Evolutionary conservation across 768 basidiomycete genomes (phyloP).

Genomic region (Phlebiopsis gigantea): DNA sequence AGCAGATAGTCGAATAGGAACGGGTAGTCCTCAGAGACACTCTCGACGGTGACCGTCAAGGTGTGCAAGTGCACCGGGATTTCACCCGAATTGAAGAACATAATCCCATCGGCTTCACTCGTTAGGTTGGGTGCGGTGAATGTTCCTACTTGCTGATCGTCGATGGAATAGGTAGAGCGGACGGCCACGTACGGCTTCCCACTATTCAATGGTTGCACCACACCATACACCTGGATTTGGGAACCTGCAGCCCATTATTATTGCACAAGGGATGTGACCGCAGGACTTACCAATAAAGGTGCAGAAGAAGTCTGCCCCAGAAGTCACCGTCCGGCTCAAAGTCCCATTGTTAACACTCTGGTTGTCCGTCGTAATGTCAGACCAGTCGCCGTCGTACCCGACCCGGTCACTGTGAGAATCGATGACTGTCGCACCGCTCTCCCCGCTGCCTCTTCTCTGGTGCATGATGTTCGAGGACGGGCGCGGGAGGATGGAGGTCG

Average conservation of each 20-base stretch:
- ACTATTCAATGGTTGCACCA: slow-evolving; percentile 1
- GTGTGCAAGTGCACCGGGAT: slow-evolving; percentile 10
- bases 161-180: slow-evolving; percentile 14
- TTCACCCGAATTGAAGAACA: slow-evolving; percentile 16
- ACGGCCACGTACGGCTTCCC: not conserved
- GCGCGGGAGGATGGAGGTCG: not conserved
- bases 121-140: slow-evolving; percentile 13
- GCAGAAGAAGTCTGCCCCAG: slow-evolving; percentile 7
- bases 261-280: not conserved
- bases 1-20: slow-evolving; percentile 18
- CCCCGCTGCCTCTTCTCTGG: not conserved
- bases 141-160: not conserved
- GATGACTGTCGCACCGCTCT: not conserved
- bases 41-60: slow-evolving; percentile 16
- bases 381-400: slow-evolving; percentile 6
- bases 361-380: slow-evolving; percentile 6
- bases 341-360: slow-evolving; percentile 10
- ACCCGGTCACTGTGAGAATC: slow-evolving; percentile 6
- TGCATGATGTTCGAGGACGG: not conserved
- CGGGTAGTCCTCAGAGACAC: slow-evolving; percentile 12
- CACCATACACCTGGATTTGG: slow-evolving; percentile 16
- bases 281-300: not conserved
- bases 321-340: slow-evolving; percentile 5
- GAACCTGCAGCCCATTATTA: slow-evolving; percentile 9
- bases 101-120: slow-evolving; percentile 13